Percentiles rank a stretch among this genome's conserved stretches.
These are phyloP conservation scores for Carpinus fangiana DNA, from an alignment of 306 rosid genomes.

Conservation along the genomic window DNA sequence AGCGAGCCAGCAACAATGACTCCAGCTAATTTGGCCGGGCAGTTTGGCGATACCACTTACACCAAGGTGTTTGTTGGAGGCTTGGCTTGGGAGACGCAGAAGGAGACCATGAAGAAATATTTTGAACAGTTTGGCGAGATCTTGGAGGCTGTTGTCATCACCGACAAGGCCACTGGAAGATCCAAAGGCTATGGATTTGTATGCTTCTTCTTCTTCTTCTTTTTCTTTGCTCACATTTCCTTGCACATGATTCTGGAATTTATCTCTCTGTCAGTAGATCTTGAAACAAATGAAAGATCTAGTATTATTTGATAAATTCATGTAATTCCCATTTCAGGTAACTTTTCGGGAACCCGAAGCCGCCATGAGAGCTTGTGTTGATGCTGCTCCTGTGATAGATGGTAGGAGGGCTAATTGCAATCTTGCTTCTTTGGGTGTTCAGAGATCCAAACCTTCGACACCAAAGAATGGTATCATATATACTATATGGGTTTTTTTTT, in stretches of 20 bases:
- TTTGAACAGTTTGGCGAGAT: conserved; percentile 97
- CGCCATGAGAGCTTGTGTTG: conserved; percentile 98
- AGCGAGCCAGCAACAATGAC: conserved; percentile 40
- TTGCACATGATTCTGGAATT: background rate
- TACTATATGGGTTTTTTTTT: too few relatives aligned
- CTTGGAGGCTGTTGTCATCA: conserved; percentile 99
- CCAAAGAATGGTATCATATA: conserved; percentile 68
- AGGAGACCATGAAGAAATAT: conserved; percentile 94
- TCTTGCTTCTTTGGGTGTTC: conserved; percentile 98
- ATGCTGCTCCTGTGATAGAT: conserved; percentile 94
- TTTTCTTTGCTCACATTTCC: background rate
- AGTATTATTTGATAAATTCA: background rate
- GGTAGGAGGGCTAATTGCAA: conserved; percentile 97
- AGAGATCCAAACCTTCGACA: conserved; percentile 99
- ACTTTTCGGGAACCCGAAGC: conserved; percentile 92
- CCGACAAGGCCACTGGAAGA: conserved; percentile 97
- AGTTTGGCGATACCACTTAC: conserved; percentile 96
- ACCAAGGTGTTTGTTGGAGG: conserved; percentile 98
- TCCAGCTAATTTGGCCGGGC: conserved; percentile 74
- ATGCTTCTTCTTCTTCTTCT: conserved; percentile 19
- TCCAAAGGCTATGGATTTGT: conserved; percentile 99
- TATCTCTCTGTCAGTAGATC: conserved; percentile 16
- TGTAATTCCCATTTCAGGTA: conserved; percentile 47
- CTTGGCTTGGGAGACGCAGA: conserved; percentile 98
- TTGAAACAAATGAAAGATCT: conserved; percentile 13